Evolutionary conservation across 768 basidiomycete genomes (phyloP).

Genomic region (Sarcodon sp.): DNA sequence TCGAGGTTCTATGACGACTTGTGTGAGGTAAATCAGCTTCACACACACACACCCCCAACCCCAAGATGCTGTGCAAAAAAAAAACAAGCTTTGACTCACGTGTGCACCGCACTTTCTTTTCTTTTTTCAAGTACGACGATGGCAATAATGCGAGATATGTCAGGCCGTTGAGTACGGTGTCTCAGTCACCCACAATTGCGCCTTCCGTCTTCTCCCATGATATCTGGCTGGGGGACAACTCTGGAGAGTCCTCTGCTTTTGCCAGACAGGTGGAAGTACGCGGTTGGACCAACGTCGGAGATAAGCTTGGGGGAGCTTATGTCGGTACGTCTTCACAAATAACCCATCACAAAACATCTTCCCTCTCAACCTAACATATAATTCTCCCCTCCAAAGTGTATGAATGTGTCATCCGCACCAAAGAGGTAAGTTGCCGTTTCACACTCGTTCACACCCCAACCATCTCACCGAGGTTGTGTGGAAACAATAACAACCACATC

Average conservation of each 20-base stretch:
- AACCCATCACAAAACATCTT: neutral
- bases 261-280: constrained; percentile 51
- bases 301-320: constrained; percentile 49
- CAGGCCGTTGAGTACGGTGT: neutral
- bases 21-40: constrained; percentile 24
- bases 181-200: constrained; percentile 8
- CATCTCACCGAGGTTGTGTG: neutral
- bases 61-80: constrained; percentile 5
- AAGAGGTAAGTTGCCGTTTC: constrained; percentile 26
- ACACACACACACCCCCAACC: constrained; percentile 3
- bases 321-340: constrained; percentile 38
- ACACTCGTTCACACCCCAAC: neutral
- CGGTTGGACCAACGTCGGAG: constrained; percentile 67
- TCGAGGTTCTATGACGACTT: constrained; percentile 55
- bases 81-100: neutral
- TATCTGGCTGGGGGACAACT: constrained; percentile 57
- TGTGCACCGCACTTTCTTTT: neutral
- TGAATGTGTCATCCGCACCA: constrained; percentile 57
- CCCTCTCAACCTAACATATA: neutral
- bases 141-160: neutral
- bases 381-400: constrained; percentile 30
- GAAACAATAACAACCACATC: neutral
- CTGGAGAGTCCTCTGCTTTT: constrained; percentile 39
- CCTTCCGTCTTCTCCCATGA: constrained; percentile 54
- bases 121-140: neutral